A percentile compares a stretch with the other conserved stretches of the same genome.
Conservation (phyloP, 768 basidiomycete genomes). For the Mrakia hoshinonis region DNA sequence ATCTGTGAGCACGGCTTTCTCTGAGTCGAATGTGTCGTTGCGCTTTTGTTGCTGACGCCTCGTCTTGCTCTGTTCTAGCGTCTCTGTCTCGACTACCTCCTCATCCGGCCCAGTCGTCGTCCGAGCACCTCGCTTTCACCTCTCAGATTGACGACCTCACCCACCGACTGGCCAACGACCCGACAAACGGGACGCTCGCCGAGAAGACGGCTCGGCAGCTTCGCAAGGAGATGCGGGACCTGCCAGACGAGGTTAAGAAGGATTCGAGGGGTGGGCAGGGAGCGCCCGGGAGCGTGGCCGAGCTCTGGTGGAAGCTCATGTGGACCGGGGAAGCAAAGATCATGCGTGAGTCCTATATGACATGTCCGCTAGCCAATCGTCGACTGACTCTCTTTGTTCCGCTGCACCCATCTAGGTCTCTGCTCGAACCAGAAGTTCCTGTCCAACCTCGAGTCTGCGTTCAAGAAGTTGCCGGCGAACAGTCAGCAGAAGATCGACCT, state of each 20-base stretch:
- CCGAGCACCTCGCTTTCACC: constrained; percentile 14
- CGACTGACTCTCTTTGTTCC: neutral
- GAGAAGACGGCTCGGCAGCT: constrained; percentile 13
- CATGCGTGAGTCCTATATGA: neutral
- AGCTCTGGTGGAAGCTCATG: constrained; percentile 27
- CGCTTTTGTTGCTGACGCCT: neutral
- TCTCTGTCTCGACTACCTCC: constrained; percentile 14
- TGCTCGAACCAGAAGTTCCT: constrained; percentile 19
- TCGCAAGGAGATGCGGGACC: constrained; percentile 13
- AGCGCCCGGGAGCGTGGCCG: constrained; percentile 3
- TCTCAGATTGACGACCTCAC: constrained; percentile 9
- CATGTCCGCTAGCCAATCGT: too few relatives aligned
- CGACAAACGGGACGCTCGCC: constrained; percentile 2
- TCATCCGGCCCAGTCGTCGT: constrained; percentile 9
- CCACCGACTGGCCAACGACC: neutral
- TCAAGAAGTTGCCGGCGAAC: constrained; percentile 11
- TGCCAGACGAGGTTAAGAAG: constrained; percentile 17
- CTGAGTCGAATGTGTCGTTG: neutral
- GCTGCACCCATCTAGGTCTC: neutral
- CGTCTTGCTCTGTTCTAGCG: neutral
- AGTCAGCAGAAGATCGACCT: constrained; percentile 21
- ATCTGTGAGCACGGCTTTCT: neutral
- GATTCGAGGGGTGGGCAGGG: neutral
- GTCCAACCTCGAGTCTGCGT: constrained; percentile 12
- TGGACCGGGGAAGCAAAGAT: constrained; percentile 13